phyloP scores from a whole-genome alignment of 2,329 filamentous ascomycete genomes.

The Ceratocystiopsis minuta region DNA sequence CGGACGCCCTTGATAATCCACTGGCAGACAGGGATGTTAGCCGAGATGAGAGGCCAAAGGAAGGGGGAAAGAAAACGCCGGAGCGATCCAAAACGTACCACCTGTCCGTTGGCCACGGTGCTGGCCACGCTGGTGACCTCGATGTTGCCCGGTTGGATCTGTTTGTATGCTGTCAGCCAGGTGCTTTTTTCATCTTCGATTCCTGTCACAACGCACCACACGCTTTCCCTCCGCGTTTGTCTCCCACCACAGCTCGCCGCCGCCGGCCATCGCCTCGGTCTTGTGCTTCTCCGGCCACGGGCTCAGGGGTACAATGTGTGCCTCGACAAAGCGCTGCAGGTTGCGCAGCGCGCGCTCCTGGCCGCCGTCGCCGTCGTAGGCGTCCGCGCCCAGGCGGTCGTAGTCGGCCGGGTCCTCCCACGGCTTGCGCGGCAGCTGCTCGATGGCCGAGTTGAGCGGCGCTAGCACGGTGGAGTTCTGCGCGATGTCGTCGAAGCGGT shows the following conservation, averaged over 20 bases:
- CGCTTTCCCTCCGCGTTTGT: constrained; percentile 42
- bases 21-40: constrained; percentile 10
- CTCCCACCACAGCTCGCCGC: constrained; percentile 68
- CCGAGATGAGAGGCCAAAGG: no score
- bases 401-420: constrained; percentile 71
- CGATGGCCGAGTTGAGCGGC: constrained; percentile 68
- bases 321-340: constrained; percentile 63
- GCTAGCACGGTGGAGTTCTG: constrained; percentile 73
- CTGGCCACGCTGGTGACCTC: constrained; percentile 59
- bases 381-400: constrained; percentile 42
- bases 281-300: constrained; percentile 58
- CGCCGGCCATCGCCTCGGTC: constrained; percentile 45
- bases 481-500: constrained; percentile 46
- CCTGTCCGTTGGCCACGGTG: constrained; percentile 70
- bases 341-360: constrained; percentile 62
- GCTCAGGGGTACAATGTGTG: constrained; percentile 57
- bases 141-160: constrained; percentile 65
- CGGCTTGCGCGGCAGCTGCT: constrained; percentile 62
- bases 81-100: constrained; percentile 26
- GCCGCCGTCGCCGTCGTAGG: constrained; percentile 60
- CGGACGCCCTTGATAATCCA: constrained; percentile 49
- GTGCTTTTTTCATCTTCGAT: no score
- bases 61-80: no score
- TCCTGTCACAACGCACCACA: constrained; percentile 30
- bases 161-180: constrained; percentile 1